phyloP scores from a whole-genome alignment of 148 eudicot species.

The Simmondsia chinensis region DNA sequence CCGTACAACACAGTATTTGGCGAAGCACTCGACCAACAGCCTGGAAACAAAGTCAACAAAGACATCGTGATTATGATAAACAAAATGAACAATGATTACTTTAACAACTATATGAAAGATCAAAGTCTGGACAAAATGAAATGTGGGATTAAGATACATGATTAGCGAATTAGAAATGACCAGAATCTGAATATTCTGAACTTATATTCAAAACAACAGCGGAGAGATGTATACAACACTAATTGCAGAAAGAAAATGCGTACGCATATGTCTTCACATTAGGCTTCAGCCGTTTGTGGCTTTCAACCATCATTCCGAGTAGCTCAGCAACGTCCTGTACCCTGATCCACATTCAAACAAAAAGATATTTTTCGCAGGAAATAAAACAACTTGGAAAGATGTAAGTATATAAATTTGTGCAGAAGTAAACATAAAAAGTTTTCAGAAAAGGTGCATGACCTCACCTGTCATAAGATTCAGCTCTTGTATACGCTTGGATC shows the following conservation, averaged over 20 bases:
- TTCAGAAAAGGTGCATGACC: too few relatives aligned
- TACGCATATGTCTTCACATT: constrained; percentile 92
- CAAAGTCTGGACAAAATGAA: too few relatives aligned
- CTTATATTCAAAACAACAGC: neutral
- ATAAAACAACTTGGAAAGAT: too few relatives aligned
- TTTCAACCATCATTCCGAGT: constrained; percentile 98
- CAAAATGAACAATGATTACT: too few relatives aligned
- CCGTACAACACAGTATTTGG: constrained; percentile 73
- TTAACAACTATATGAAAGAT: too few relatives aligned
- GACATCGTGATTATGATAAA: too few relatives aligned
- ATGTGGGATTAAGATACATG: too few relatives aligned
- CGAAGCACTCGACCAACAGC: constrained; percentile 89
- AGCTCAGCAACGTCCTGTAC: constrained; percentile 97
- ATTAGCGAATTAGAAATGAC: too few relatives aligned
- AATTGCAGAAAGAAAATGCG: constrained; percentile 17
- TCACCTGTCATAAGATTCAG: constrained; percentile 91
- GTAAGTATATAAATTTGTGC: too few relatives aligned
- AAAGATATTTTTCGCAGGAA: neutral
- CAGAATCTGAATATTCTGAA: neutral
- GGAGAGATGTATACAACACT: neutral
- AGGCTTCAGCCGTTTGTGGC: constrained; percentile 78
- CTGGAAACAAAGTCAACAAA: constrained; percentile 29
- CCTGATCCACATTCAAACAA: constrained; percentile 26
- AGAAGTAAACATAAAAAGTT: too few relatives aligned
- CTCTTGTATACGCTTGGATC: constrained; percentile 97